phyloP scores from a whole-genome alignment of 2,329 filamentous ascomycete genomes.

The Nemania serpens region DNA sequence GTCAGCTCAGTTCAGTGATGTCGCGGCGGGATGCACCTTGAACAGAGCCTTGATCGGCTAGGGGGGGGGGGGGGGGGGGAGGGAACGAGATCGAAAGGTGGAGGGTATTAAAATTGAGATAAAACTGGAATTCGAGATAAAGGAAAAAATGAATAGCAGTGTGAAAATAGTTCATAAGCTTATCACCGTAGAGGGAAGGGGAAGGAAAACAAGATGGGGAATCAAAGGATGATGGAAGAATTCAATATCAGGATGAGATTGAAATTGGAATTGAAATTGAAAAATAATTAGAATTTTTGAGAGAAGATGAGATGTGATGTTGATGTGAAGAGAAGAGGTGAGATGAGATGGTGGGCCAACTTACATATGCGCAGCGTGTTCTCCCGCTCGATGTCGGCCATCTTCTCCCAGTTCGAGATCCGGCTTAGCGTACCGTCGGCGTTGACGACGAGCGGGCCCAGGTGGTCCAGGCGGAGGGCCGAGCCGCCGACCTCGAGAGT shows the following conservation, averaged over 20 bases:
- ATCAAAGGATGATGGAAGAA: too few relatives aligned
- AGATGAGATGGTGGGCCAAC: neutral
- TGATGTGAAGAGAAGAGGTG: neutral
- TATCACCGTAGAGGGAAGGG: too few relatives aligned
- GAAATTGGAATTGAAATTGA: too few relatives aligned
- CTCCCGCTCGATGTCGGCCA: conserved; percentile 69
- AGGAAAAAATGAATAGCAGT: too few relatives aligned
- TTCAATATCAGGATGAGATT: too few relatives aligned
- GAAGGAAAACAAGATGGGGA: too few relatives aligned
- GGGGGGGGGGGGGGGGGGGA: neutral
- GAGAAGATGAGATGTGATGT: neutral
- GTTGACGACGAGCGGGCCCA: conserved; percentile 77
- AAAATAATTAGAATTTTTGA: neutral
- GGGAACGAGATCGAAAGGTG: too few relatives aligned
- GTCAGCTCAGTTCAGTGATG: conserved; percentile 1
- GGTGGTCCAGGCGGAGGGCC: conserved; percentile 60
- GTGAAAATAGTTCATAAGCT: too few relatives aligned
- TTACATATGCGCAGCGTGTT: conserved; percentile 65
- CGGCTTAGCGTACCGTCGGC: conserved; percentile 71
- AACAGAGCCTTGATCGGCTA: neutral
- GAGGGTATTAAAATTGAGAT: too few relatives aligned
- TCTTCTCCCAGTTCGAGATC: conserved; percentile 74
- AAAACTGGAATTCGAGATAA: too few relatives aligned
- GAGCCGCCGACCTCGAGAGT: conserved; percentile 50
- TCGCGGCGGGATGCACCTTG: neutral